Percentiles rank a stretch among this genome's conserved stretches.
Evolutionary conservation across 352 stramenopile species (phyloP).

Genomic region (Phytopythium mirpurense): DNA sequence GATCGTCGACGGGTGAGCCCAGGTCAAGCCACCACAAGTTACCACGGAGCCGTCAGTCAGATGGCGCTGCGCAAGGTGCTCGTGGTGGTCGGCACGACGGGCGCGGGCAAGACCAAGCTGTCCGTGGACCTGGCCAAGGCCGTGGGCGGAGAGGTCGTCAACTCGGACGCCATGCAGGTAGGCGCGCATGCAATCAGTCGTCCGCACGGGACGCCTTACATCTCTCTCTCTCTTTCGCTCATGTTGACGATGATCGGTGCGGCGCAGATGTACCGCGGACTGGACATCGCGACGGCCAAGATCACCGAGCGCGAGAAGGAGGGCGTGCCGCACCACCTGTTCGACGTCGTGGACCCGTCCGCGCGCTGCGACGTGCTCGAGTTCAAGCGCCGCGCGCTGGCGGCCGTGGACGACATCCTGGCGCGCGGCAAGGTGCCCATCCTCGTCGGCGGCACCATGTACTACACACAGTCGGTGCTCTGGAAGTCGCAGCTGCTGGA

Average conservation of each 20-base stretch:
- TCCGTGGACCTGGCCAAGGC: constrained; percentile 89
- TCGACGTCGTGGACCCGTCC: constrained; percentile 81
- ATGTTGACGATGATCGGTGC: too few species aligned
- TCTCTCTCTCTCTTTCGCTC: too few species aligned
- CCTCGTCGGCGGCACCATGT: constrained; percentile 90
- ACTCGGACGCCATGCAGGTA: constrained; percentile 91
- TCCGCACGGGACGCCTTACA: too few species aligned
- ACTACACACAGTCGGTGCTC: constrained; percentile 90
- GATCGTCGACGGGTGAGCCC: too few species aligned
- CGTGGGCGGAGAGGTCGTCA: constrained; percentile 88
- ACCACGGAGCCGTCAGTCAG: constrained; percentile 6
- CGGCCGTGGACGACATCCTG: constrained; percentile 81
- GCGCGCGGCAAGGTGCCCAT: constrained; percentile 86
- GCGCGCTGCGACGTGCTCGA: constrained; percentile 71
- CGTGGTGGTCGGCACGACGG: constrained; percentile 89
- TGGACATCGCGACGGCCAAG: constrained; percentile 90
- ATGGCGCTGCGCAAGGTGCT: constrained; percentile 65
- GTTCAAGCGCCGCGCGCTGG: constrained; percentile 74
- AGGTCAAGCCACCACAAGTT: too few species aligned
- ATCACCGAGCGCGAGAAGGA: constrained; percentile 81
- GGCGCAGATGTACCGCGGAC: constrained; percentile 83
- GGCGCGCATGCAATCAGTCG: too few species aligned
- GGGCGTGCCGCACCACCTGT: constrained; percentile 86
- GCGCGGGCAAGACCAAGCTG: constrained; percentile 90
- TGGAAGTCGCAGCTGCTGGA: constrained; percentile 86